Evolutionary conservation across 768 basidiomycete genomes (phyloP), one percentile per base, ranked within the genome.

Genomic region (Tulasnella sp.): DNA sequence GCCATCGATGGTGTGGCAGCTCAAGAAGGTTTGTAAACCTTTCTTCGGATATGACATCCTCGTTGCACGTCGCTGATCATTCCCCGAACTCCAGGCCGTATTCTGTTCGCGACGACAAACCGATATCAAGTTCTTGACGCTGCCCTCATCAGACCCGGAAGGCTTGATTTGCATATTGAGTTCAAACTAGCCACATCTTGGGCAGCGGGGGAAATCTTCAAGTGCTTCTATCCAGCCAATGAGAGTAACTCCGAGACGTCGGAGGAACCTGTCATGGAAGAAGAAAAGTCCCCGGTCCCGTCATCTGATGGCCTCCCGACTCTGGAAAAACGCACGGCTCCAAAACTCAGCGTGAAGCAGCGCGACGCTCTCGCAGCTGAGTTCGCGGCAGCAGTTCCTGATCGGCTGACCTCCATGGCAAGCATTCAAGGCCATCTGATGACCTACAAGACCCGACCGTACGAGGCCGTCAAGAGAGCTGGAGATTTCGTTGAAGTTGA

Each of bases 1-100:
- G 92, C 92, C n/a, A 88, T 95, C 37, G 94, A 95, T 82, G 94
- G 94, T 44, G 90, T 94, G 75, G 91, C 89, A 3, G 93, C 94
- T 1, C 92, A 93, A 83, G 94, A 95, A 86, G 94, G 76, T 69
- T 69, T 75, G 48, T 48, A 20, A 75, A 48, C 74, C 40, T 50
- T 79, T 24, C 46, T 58, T 41, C 46, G 16, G 46, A 77, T 34
- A 48, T 44, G 40, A 50, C 50, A 40, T 77, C 76, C 58, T 40
- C 76, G 37, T 58, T 50, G 41, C 44, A 77, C 41, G 28, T 54
- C 37, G 31, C 58, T 77, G 41, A 41, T 77, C 76, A 69, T 69
- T 69, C 64, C 31, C 64, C 31, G 64, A 69, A 69, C 31, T 40
- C 28, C 48, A 77, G 76, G 94, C n/a, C 92, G 94, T 0, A 89